Base-by-base conservation (phyloP, 305 asterid genomes). In the Andrographis paniculata region DNA sequence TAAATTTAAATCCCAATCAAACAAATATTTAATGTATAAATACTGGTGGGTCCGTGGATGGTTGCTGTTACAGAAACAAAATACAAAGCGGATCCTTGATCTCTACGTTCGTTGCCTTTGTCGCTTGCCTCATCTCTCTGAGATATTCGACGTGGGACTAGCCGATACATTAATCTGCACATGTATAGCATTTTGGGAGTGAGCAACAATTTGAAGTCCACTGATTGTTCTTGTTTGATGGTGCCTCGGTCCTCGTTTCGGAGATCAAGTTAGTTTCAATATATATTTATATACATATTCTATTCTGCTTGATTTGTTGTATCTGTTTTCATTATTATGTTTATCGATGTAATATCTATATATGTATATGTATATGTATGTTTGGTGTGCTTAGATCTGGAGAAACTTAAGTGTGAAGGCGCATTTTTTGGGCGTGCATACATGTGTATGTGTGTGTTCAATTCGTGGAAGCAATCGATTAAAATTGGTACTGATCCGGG, bases 321-420 rank as follows among this genome's bases (percentile, higher is more conserved):
- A 27, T 45, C 46, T 23, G 63, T 30, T 40, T 53, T 48, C 1
- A 9, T 48, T 42, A 24, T 36, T 11, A 30, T n/a, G 7, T n/a
- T 42, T 23, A 9, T 19, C 1, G 35, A 17, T 54, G 19, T 38
- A 28, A 4, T 58, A 30, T 47, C 20, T 10, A 1, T 41, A 28
- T 20, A 47, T 14, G 9, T 48, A 53, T 51, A 15, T 21, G 37
- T 52, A 31, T 53, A 38, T 53, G 9, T 55, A 13, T 38, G 52
- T 61, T 53, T 40, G 35, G 49, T 63, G 62, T 55, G 62, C 28
- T 58, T 79, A 84, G 97, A 88, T 88, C 95, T 82, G 94, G 74
- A 70, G 84, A 58, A 69, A 79, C 75, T 40, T 69, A 62, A 58
- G 65, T 42, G 68, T 61, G 65, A 47, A 58, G 65, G 51, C 59